phyloP scores from a whole-genome alignment of 768 basidiomycete species.

The Hortiboletus campestris region DNA sequence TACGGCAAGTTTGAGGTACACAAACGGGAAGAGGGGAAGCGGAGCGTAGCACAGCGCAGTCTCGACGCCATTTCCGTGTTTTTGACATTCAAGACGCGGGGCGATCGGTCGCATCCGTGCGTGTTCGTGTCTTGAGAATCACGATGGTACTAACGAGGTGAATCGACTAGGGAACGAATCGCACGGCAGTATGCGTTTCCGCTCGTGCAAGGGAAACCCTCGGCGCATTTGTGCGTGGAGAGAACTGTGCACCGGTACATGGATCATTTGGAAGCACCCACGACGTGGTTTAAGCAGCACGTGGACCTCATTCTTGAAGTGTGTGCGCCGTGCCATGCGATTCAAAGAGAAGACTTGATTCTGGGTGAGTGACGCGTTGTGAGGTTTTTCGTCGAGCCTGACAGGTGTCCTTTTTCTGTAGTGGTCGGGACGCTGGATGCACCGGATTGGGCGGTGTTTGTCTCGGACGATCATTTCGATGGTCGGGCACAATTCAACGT shows the following conservation, averaged over 20 bases:
- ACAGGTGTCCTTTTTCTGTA: slow-evolving; percentile 14
- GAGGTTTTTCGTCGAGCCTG: not conserved
- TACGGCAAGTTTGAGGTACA: slow-evolving; percentile 55
- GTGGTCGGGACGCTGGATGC: slow-evolving; percentile 72
- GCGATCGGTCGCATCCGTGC: slow-evolving; percentile 39
- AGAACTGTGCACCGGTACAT: slow-evolving; percentile 68
- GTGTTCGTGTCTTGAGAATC: slow-evolving; percentile 14
- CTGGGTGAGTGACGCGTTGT: slow-evolving; percentile 33
- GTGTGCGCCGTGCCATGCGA: slow-evolving; percentile 45
- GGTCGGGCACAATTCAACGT: slow-evolving; percentile 73
- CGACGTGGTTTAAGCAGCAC: slow-evolving; percentile 72
- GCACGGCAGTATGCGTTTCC: slow-evolving; percentile 57
- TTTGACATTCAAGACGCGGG: slow-evolving; percentile 42
- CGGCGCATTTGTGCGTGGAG: slow-evolving; percentile 68
- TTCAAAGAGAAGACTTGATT: slow-evolving; percentile 59
- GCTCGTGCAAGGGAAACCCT: slow-evolving; percentile 60
- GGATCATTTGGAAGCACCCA: slow-evolving; percentile 58
- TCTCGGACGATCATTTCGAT: slow-evolving; percentile 67
- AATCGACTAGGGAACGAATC: slow-evolving; percentile 39
- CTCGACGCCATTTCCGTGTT: slow-evolving; percentile 51
- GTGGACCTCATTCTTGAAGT: slow-evolving; percentile 59
- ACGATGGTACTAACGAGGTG: not conserved
- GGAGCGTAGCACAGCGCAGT: slow-evolving; percentile 57
- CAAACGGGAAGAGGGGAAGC: slow-evolving; percentile 49
- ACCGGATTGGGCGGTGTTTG: slow-evolving; percentile 71